Percentiles rank a stretch among this genome's conserved stretches.
These are phyloP conservation scores for Penicillium sp. DNA, from an alignment of 2,329 filamentous ascomycete genomes.

Conservation along the genomic window DNA sequence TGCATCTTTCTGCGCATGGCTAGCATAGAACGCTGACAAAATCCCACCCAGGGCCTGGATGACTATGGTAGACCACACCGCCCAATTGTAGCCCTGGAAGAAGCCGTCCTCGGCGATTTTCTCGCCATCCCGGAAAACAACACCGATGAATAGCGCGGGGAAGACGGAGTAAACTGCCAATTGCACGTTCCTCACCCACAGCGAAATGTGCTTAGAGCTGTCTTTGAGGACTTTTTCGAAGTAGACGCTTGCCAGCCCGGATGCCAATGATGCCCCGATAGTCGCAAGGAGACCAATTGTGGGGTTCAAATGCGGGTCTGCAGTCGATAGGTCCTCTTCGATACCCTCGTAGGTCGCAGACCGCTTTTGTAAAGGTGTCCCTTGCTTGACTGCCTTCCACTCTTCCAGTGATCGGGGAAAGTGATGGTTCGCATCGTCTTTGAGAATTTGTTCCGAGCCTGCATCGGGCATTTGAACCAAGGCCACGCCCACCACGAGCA, in stretches of 20 bases:
- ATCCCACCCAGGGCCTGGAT: slow-evolving; percentile 84
- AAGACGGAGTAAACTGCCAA: slow-evolving; percentile 93
- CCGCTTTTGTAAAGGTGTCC: slow-evolving; percentile 58
- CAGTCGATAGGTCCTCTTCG: slow-evolving; percentile 59
- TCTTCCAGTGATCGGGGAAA: slow-evolving; percentile 80
- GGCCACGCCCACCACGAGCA: slow-evolving; percentile 79
- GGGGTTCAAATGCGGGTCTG: slow-evolving; percentile 68
- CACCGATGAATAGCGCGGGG: slow-evolving; percentile 81
- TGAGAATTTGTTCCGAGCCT: slow-evolving; percentile 56
- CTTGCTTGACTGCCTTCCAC: slow-evolving; percentile 59
- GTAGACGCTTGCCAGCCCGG: slow-evolving; percentile 74
- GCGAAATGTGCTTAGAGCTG: slow-evolving; percentile 69
- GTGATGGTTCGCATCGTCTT: slow-evolving; percentile 62
- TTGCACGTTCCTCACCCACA: slow-evolving; percentile 96
- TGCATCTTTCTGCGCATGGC: slow-evolving; percentile 83
- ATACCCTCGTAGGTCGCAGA: slow-evolving; percentile 93
- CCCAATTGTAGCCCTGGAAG: slow-evolving; percentile 90
- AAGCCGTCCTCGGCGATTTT: slow-evolving; percentile 83
- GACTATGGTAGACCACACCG: slow-evolving; percentile 83
- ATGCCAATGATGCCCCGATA: slow-evolving; percentile 74
- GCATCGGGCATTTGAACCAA: slow-evolving; percentile 78
- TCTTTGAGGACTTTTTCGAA: slow-evolving; percentile 86
- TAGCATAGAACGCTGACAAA: slow-evolving; percentile 78
- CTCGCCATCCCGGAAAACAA: slow-evolving; percentile 82
- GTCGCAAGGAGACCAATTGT: slow-evolving; percentile 79